These are phyloP conservation scores for Myotisia sp. DNA, from an alignment of 2,329 filamentous ascomycete species.

Conservation along the genomic window DNA sequence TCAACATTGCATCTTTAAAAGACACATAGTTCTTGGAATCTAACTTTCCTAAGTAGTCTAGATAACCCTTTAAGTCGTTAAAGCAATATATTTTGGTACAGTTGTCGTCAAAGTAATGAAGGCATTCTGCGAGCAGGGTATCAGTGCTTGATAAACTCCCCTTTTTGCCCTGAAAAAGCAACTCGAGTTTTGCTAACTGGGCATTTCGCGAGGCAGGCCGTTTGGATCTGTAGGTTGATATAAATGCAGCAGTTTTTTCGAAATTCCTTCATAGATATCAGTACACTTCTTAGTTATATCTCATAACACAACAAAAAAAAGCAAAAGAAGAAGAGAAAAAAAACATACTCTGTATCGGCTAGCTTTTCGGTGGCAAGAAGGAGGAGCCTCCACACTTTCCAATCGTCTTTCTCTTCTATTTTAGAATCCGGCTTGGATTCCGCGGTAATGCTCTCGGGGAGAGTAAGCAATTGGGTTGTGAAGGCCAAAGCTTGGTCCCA, in stretches of 20 bases:
- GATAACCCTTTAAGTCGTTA: slow-evolving; percentile 27
- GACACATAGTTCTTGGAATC: slow-evolving; percentile 16
- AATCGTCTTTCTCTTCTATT: slow-evolving; percentile 30
- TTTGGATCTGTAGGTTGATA: slow-evolving; percentile 22
- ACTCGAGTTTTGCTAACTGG: slow-evolving; percentile 24
- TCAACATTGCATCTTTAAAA: slow-evolving; percentile 16
- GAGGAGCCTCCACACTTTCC: slow-evolving; percentile 33
- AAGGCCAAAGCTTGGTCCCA: slow-evolving; percentile 28
- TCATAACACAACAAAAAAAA: slow-evolving; percentile 3
- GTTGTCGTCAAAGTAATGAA: slow-evolving; percentile 29
- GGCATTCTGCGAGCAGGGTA: slow-evolving; percentile 25
- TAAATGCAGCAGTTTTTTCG: slow-evolving; percentile 20
- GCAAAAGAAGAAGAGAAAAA: slow-evolving; percentile 4
- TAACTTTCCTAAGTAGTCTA: slow-evolving; percentile 19
- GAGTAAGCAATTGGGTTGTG: slow-evolving; percentile 23
- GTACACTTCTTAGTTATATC: background rate
- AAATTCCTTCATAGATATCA: slow-evolving; percentile 19
- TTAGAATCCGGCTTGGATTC: slow-evolving; percentile 14
- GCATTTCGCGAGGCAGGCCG: slow-evolving; percentile 31
- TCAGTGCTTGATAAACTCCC: slow-evolving; percentile 8
- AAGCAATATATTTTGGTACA: slow-evolving; percentile 34
- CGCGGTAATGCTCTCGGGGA: slow-evolving; percentile 19
- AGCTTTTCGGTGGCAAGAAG: slow-evolving; percentile 22
- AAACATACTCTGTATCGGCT: slow-evolving; percentile 22
- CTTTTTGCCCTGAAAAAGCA: slow-evolving; percentile 10